These are phyloP conservation scores for Thielaviopsis punctulata DNA, from an alignment of 2,329 filamentous ascomycete species.

Conservation along the genomic window DNA sequence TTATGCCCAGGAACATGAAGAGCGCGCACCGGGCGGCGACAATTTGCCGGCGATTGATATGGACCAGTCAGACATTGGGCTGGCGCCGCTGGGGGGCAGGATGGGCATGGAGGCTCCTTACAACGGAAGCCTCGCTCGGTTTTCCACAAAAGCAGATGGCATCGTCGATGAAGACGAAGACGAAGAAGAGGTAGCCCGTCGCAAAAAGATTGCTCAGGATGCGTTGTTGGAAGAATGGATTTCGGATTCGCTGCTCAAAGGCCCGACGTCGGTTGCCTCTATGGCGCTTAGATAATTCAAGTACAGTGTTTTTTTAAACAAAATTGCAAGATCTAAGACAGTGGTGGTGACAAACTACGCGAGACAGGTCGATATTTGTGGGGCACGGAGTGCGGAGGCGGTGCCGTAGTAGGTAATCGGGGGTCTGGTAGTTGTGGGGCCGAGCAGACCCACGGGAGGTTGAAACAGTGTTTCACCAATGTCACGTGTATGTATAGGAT, in stretches of 20 bases:
- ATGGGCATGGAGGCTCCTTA: conserved; percentile 5
- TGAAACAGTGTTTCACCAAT: no score
- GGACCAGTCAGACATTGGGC: background rate
- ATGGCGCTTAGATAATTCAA: background rate
- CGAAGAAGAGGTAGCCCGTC: background rate
- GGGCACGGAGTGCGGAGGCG: background rate
- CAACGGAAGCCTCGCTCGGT: background rate
- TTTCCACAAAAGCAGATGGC: background rate
- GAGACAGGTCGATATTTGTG: background rate
- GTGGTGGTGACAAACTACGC: background rate
- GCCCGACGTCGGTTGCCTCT: background rate
- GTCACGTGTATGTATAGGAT: no score
- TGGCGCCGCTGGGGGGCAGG: background rate
- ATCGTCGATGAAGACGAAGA: background rate
- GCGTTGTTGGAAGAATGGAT: background rate
- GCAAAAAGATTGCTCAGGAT: background rate
- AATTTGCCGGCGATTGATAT: conserved; percentile 5
- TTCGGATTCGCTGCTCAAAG: background rate
- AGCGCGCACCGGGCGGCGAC: conserved; percentile 8
- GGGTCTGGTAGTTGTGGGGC: no score
- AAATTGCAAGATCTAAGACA: background rate
- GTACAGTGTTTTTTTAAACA: background rate
- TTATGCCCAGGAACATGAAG: conserved; percentile 41
- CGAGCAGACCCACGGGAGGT: no score
- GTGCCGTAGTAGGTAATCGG: no score